Conservation (phyloP, 352 stramenopile species). For the Phytophthora europaea region DNA sequence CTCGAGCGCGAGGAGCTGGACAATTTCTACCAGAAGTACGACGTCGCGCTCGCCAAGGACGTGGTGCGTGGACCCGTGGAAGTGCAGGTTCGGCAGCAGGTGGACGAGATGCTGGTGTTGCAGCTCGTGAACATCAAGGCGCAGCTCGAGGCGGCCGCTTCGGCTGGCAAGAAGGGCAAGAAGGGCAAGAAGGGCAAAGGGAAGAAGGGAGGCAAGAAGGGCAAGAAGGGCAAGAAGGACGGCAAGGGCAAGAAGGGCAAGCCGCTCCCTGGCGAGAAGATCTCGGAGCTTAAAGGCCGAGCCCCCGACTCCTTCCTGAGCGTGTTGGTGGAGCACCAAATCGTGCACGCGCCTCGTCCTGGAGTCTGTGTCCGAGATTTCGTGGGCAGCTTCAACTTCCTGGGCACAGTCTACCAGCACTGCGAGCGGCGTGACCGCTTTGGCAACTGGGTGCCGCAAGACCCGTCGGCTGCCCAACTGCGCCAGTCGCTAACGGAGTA, state of each 20-base stretch:
- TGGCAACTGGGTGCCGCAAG: constrained; percentile 92
- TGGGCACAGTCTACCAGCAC: constrained; percentile 83
- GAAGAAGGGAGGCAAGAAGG: constrained; percentile 69
- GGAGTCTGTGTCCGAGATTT: constrained; percentile 78
- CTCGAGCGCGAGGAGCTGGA: constrained; percentile 88
- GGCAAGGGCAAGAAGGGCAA: constrained; percentile 76
- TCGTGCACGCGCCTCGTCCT: constrained; percentile 76
- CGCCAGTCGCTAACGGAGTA: constrained; percentile 93
- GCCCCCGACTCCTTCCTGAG: constrained; percentile 92
- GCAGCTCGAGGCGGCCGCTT: constrained; percentile 81
- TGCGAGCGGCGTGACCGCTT: constrained; percentile 67
- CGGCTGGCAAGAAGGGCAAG: constrained; percentile 80
- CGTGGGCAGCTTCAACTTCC: constrained; percentile 93
- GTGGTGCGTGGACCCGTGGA: constrained; percentile 91
- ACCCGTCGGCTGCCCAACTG: constrained; percentile 93
- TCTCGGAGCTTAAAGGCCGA: constrained; percentile 92
- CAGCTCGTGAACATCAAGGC: constrained; percentile 96
- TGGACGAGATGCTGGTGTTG: constrained; percentile 95
- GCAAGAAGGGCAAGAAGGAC: constrained; percentile 59
- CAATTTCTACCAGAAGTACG: constrained; percentile 96
- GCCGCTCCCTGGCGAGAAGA: constrained; percentile 91
- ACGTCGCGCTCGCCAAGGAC: constrained; percentile 92
- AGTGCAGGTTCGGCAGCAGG: constrained; percentile 87
- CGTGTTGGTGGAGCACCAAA: constrained; percentile 89
- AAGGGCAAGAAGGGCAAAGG: constrained; percentile 73